Evolutionary conservation across 139 green algal genomes (phyloP), one percentile per base, ranked within the genome.

Genomic region (Dunaliella sp.): DNA sequence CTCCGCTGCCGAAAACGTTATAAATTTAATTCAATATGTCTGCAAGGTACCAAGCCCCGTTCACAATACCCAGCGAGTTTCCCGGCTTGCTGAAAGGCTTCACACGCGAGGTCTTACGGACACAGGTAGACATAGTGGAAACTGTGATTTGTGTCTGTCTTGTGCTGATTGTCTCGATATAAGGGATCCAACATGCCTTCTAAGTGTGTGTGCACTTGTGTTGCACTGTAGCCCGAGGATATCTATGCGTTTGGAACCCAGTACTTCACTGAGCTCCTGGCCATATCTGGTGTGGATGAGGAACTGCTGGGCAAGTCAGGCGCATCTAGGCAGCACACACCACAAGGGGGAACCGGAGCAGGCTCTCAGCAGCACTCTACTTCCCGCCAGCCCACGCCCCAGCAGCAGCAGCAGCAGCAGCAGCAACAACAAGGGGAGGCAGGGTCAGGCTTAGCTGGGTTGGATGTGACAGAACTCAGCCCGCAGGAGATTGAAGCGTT

Each of bases 161-260:
- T n/a, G n/a, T n/a, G n/a, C n/a, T n/a, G n/a, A n/a, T n/a, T n/a
- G n/a, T n/a, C n/a, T n/a, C n/a, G n/a, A n/a, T n/a, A n/a, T n/a
- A n/a, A n/a, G n/a, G n/a, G n/a, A n/a, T n/a, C n/a, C n/a, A n/a
- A n/a, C n/a, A n/a, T n/a, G n/a, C n/a, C n/a, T n/a, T n/a, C n/a
- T n/a, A n/a, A n/a, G n/a, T n/a, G n/a, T n/a, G n/a, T n/a, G n/a
- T n/a, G n/a, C n/a, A n/a, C n/a, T n/a, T n/a, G n/a, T n/a, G n/a
- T n/a, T n/a, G n/a, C n/a, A n/a, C n/a, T 84, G 88, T 91, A 96
- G 92, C 92, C 92, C 12, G 88, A 92, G 1, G 94, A 95, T 86
- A 93, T 96, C 0, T 96, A 95, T 84, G 90, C 93, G 72, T 96
- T 95, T 82, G 93, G 92, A 0, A 92, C 93, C 31, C 82, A 84